These are phyloP conservation scores for Grosmannia clavigera DNA, from an alignment of 2,329 filamentous ascomycete species.

Conservation along the genomic window DNA sequence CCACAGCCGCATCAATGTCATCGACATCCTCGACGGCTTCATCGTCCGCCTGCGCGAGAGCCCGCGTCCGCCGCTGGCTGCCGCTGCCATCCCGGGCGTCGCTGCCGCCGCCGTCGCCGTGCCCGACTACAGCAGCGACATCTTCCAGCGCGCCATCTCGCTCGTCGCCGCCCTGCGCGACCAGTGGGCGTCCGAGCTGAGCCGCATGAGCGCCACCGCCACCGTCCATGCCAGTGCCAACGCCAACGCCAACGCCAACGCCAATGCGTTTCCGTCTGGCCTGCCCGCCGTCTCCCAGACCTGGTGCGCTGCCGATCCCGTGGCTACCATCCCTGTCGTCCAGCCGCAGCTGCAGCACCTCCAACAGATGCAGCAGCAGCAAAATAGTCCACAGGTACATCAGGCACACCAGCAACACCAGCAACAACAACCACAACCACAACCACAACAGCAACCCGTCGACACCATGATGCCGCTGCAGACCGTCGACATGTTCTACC, in stretches of 20 bases:
- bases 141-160: slow-evolving; percentile 3
- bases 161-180: slow-evolving; percentile 8
- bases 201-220: neutral
- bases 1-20: slow-evolving; percentile 20
- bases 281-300: neutral
- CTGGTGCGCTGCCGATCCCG: neutral
- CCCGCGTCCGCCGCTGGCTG: slow-evolving; percentile 7
- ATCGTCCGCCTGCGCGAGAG: slow-evolving; percentile 9
- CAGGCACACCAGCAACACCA: neutral
- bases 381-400: neutral
- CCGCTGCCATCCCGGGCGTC: neutral
- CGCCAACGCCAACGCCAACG: neutral
- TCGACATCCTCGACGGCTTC: slow-evolving; percentile 18
- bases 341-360: neutral
- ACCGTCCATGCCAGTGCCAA: neutral
- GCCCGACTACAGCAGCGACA: neutral
- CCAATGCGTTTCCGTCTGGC: neutral
- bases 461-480: neutral
- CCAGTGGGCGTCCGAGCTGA: slow-evolving; percentile 6
- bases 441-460: neutral
- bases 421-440: neutral
- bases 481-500: neutral
- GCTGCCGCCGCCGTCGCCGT: neutral
- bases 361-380: neutral
- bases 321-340: neutral